Evolutionary conservation across 805 yeast genomes (phyloP), one percentile per base, ranked within the genome.

Genomic region (Wickerhamomyces xylosicus): DNA sequence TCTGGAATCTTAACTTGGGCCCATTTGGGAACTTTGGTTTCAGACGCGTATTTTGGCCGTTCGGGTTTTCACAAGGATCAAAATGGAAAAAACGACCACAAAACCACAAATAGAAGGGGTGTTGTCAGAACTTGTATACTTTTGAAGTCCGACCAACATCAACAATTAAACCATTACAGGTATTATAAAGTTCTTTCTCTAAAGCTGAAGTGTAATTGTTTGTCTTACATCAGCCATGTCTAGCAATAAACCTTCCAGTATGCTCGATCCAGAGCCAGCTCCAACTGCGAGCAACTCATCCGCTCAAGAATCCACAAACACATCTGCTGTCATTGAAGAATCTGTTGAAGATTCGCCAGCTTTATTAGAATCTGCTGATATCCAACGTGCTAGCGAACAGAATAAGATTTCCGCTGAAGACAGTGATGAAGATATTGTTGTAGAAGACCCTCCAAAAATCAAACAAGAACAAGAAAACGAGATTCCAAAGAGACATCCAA

Each of bases 241-340:
- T 11, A 25, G 9, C 14, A 25, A 8, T n/a, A 32, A 22, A 17
- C 31, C 16, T 19, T 25, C 40, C 25, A 38, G 44, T 18, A 44
- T 44, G 47, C 41, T 44, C 16, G 47, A 44, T 18, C 42, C 42
- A 13, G 44, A 39, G 27, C 39, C 42, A 9, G 34, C 35, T 21
- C 18, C 19, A n/a, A 10, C 36, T 7, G 29, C 14, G n/a, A 25
- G 13, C 29, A n/a, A 10, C 25, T 21, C 25, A 7, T 21, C 25
- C 6, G 25, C 25, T 21, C 25, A 21, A 21, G 25, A 25, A 7
- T 25, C 29, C 13, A 25, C 29, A 9, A n/a, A 11, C 14, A 25
- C 29, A 4, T 25, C 14, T 13, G 5, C 29, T 10, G 29, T 13
- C 29, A 25, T 10, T 25, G 29, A 25, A 10, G 29, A 25, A 25